A percentile compares a stretch with the other conserved stretches of the same genome.
These are phyloP conservation scores for Solanum lignicaule DNA, from an alignment of 257 asterid genomes.

Conservation along the genomic window DNA sequence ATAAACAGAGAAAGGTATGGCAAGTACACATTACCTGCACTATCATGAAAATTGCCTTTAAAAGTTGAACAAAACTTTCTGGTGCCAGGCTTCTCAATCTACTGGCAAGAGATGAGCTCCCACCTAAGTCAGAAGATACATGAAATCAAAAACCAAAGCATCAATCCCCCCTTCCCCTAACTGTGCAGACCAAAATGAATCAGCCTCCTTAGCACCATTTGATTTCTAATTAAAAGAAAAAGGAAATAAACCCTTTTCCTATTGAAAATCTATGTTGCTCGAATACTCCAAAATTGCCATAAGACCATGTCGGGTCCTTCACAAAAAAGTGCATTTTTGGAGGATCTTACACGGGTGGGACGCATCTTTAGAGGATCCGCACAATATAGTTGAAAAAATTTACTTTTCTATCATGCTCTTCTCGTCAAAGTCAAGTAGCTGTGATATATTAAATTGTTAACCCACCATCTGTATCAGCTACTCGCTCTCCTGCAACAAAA, in stretches of 20 bases:
- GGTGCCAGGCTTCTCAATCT: conserved; percentile 83
- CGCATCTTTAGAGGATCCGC: not conserved
- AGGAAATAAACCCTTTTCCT: not conserved
- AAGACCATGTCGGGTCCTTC: not conserved
- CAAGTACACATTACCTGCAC: conserved; percentile 83
- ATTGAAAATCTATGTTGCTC: not conserved
- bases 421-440: not conserved
- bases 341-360: not conserved
- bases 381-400: not conserved
- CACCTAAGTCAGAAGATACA: conserved; percentile 40
- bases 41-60: conserved; percentile 73
- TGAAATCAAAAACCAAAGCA: not conserved
- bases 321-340: not conserved
- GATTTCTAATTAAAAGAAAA: not conserved
- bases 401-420: not conserved
- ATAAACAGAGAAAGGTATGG: not conserved
- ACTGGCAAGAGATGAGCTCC: conserved; percentile 85
- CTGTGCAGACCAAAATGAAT: not conserved
- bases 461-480: conserved; percentile 76
- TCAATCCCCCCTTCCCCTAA: not conserved
- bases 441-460: not conserved
- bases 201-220: not conserved
- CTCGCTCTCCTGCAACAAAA: conserved; percentile 69
- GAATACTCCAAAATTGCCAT: not conserved
- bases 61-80: conserved; percentile 77